Evolutionary conservation across 192 early-diverging fungal genomes (phyloP), one percentile per base, ranked within the genome.

Genomic region (Backusella sp.): DNA sequence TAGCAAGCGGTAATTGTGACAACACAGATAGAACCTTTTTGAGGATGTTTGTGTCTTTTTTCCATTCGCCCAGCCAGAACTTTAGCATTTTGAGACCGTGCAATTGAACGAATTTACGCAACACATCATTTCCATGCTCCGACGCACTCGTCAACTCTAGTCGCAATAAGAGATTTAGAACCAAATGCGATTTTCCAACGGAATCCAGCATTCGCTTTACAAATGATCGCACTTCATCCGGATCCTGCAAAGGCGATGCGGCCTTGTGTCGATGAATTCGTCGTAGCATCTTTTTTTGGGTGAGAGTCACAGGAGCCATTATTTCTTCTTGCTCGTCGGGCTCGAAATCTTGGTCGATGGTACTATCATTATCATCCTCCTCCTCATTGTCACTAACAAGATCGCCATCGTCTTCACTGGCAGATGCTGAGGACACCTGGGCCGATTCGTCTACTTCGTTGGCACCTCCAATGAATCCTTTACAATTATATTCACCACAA

Each of bases 401-500:
- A n/a, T 23, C 11, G 1, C 42, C 53, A 19, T 53, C 68, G 42
- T 66, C 49, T 19, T 37, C 72, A 6, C 62, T 67, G 11, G 34
- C 14, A 2, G 23, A 26, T n/a, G 56, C 36, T 3, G 68, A 23
- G 14, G 56, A 62, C 6, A 62, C 56, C 7, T 62, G 56, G 4
- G 56, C 23, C 26, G 86, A 84, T 59, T 87, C 87, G 6, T 87
- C 87, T 42, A 83, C 76, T 17, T 88, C 87, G 12, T 91, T 91
- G 56, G 85, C 77, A 2, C 95, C 96, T 21, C 98, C 98, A 78
- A 99, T 98, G 37, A 91, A 89, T 5, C 97, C 97, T 70, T 90
- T 92, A 80, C 98, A 99, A 53, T 90, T 90, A 7, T 89, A 67
- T 75, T 96, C 92, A 1, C 95, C 96, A 77, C 98, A 99, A 76